phyloP scores from a whole-genome alignment of 441 rosid species.

The Populus hybrid region DNA sequence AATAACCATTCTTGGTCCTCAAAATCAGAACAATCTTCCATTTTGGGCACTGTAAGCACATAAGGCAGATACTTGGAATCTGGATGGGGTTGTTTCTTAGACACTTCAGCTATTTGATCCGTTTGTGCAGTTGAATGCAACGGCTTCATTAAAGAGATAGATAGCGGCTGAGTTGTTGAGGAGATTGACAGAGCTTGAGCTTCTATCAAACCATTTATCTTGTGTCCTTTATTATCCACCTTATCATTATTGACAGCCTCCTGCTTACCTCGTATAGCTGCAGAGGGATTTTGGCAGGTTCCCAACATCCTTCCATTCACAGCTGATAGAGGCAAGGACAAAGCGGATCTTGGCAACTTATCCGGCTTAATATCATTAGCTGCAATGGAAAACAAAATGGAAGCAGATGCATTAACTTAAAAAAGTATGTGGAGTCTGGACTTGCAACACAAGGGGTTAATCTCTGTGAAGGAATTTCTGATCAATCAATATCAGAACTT shows the following conservation, averaged over 20 bases:
- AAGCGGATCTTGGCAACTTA: constrained; percentile 34
- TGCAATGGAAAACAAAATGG: constrained; percentile 35
- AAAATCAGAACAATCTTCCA: constrained; percentile 34
- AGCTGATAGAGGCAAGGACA: constrained; percentile 26
- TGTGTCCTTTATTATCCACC: constrained; percentile 39
- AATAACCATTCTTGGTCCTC: constrained; percentile 49
- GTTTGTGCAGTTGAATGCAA: constrained; percentile 19
- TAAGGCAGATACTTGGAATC: constrained; percentile 47
- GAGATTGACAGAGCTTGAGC: constrained; percentile 20
- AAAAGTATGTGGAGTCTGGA: not conserved
- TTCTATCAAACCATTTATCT: constrained; percentile 40
- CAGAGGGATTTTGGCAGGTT: constrained; percentile 27
- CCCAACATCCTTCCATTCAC: constrained; percentile 51
- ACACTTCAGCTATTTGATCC: constrained; percentile 27
- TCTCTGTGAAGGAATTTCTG: not conserved
- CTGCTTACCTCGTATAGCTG: constrained; percentile 28
- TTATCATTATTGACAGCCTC: constrained; percentile 24
- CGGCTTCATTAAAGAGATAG: constrained; percentile 19
- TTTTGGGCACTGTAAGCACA: constrained; percentile 42
- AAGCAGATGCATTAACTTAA: constrained; percentile 16
- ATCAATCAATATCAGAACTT: not conserved
- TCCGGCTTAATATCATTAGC: constrained; percentile 44
- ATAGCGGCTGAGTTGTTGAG: constrained; percentile 21
- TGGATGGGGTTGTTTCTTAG: constrained; percentile 44
- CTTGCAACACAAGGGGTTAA: constrained; percentile 4